Percentiles rank a stretch among this genome's conserved stretches.
Evolutionary conservation across 1,284 basidiomycete genomes (phyloP).

Genomic region (Heliocybe sulcata): DNA sequence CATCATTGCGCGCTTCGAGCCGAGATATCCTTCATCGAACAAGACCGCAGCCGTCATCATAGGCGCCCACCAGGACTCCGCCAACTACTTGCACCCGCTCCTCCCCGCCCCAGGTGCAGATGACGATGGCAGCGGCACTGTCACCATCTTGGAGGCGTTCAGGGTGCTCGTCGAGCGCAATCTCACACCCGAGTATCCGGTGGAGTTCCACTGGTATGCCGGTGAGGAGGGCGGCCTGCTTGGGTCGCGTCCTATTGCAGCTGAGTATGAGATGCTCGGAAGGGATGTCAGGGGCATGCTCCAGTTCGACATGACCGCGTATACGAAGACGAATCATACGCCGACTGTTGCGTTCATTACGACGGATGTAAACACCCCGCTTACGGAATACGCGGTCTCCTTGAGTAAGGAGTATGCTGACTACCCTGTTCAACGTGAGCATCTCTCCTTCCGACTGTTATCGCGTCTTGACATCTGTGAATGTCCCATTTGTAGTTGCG

Average conservation of each 20-base stretch:
- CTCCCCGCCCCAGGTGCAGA: constrained; percentile 1
- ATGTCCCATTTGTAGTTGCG: background rate
- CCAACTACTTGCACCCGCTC: background rate
- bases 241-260: constrained; percentile 17
- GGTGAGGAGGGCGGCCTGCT: background rate
- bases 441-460: background rate
- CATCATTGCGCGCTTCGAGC: constrained; percentile 34
- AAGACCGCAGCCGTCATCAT: constrained; percentile 60
- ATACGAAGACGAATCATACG: background rate
- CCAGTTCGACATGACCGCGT: background rate
- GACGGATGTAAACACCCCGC: constrained; percentile 38
- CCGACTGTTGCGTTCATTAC: background rate
- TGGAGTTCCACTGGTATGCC: constrained; percentile 3
- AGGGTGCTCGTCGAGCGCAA: background rate
- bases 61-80: constrained; percentile 81
- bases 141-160: constrained; percentile 39
- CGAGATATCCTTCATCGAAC: constrained; percentile 8
- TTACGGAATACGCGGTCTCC: constrained; percentile 34
- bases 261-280: constrained; percentile 4
- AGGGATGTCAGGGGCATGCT: background rate
- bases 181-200: background rate
- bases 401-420: constrained; percentile 25
- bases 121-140: constrained; percentile 1
- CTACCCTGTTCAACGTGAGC: background rate
- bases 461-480: background rate